A percentile compares a stretch with the other conserved stretches of the same genome.
These are phyloP conservation scores for Xylariaceae sp. DNA, from an alignment of 2,329 filamentous ascomycete genomes.

Conservation along the genomic window DNA sequence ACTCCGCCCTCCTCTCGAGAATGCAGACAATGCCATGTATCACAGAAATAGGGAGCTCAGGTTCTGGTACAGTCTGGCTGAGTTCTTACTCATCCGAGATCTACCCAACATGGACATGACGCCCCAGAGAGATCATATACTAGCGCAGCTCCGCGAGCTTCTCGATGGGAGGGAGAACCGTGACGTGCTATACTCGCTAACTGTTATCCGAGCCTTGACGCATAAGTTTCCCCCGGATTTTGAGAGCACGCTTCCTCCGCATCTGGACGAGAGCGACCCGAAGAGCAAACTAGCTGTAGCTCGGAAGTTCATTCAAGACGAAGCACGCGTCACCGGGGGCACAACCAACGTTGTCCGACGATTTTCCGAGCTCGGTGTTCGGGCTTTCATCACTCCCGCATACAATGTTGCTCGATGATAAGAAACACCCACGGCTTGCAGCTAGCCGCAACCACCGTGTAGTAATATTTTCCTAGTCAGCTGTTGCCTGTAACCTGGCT, in stretches of 20 bases:
- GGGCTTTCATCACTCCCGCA: slow-evolving; percentile 63
- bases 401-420: slow-evolving; percentile 50
- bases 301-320: slow-evolving; percentile 71
- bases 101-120: slow-evolving; percentile 56
- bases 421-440: slow-evolving; percentile 8
- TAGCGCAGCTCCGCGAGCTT: slow-evolving; percentile 71
- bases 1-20: slow-evolving; percentile 56
- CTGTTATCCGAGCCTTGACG: slow-evolving; percentile 77
- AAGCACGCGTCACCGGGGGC: slow-evolving; percentile 68
- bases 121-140: slow-evolving; percentile 68
- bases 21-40: slow-evolving; percentile 58
- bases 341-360: slow-evolving; percentile 76
- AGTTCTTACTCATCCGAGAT: slow-evolving; percentile 70
- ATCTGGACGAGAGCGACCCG: slow-evolving; percentile 70
- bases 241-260: slow-evolving; percentile 61
- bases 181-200: slow-evolving; percentile 89
- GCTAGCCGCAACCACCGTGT: slow-evolving; percentile 16
- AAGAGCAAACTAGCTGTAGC: slow-evolving; percentile 72
- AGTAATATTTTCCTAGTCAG: slow-evolving; percentile 21
- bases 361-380: slow-evolving; percentile 70
- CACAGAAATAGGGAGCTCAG: slow-evolving; percentile 69
- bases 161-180: slow-evolving; percentile 85
- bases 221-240: slow-evolving; percentile 67
- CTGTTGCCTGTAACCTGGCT: slow-evolving; percentile 12
- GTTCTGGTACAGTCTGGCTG: slow-evolving; percentile 83